phyloP scores from a whole-genome alignment of 2,329 filamentous ascomycete genomes.

The Emergomyces orientalis region DNA sequence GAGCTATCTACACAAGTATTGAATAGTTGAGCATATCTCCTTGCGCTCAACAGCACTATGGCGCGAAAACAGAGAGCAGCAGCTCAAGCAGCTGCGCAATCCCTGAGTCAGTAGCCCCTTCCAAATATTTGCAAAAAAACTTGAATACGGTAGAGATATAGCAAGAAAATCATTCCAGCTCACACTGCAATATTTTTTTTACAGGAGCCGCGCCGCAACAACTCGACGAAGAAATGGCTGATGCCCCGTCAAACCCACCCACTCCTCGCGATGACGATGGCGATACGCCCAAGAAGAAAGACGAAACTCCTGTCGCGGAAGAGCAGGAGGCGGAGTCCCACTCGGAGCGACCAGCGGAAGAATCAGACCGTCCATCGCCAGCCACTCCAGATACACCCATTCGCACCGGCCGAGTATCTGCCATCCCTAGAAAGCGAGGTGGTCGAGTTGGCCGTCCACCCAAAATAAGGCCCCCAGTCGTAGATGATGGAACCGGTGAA shows the following conservation, averaged over 20 bases:
- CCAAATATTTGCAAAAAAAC: background rate
- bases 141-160: background rate
- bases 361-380: slow-evolving; percentile 31
- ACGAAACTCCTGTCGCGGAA: slow-evolving; percentile 8
- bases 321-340: slow-evolving; percentile 22
- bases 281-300: slow-evolving; percentile 16
- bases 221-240: slow-evolving; percentile 38
- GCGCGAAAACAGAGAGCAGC: slow-evolving; percentile 38
- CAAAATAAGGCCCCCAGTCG: slow-evolving; percentile 63
- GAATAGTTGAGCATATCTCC: background rate
- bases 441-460: slow-evolving; percentile 69
- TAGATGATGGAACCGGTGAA: slow-evolving; percentile 43
- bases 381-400: slow-evolving; percentile 43
- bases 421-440: slow-evolving; percentile 55
- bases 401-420: slow-evolving; percentile 43
- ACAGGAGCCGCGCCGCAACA: slow-evolving; percentile 36
- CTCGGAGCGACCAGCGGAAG: slow-evolving; percentile 29
- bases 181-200: background rate
- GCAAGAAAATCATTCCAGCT: background rate
- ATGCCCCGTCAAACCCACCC: slow-evolving; percentile 26
- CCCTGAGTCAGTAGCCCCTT: slow-evolving; percentile 29
- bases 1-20: background rate
- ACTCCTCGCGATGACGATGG: slow-evolving; percentile 28
- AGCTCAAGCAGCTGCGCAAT: slow-evolving; percentile 40
- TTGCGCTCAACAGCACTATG: slow-evolving; percentile 23